Conservation (phyloP, 805 yeast species). For the Wickerhamiella vanderwaltii region DNA sequence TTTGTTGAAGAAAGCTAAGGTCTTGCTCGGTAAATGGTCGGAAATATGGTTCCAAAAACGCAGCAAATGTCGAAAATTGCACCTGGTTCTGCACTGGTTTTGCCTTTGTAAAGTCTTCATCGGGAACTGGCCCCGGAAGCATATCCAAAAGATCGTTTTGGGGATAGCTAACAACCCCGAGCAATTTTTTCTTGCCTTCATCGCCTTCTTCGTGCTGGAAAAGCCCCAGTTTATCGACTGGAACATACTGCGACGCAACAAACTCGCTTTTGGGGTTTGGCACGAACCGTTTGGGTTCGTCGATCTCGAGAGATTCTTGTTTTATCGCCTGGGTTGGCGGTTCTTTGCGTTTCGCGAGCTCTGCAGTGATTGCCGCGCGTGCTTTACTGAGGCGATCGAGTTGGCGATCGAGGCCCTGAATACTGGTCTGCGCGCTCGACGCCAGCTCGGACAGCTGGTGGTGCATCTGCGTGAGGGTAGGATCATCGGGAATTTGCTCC, state of each 20-base stretch:
- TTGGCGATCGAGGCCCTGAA: slow-evolving; percentile 18
- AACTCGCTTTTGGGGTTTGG: slow-evolving; percentile 68
- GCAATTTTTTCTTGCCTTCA: slow-evolving; percentile 61
- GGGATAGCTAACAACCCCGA: slow-evolving; percentile 87
- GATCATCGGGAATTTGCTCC: slow-evolving; percentile 18
- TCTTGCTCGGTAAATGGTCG: slow-evolving; percentile 73
- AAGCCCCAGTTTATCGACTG: slow-evolving; percentile 55
- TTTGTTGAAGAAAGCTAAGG: slow-evolving; percentile 53
- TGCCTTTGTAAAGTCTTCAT: slow-evolving; percentile 68
- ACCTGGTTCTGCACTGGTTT: slow-evolving; percentile 77
- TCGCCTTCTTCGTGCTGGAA: slow-evolving; percentile 60
- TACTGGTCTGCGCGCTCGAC: slow-evolving; percentile 18
- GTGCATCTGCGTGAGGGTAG: slow-evolving; percentile 16
- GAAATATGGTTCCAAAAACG: slow-evolving; percentile 76
- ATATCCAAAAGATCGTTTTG: slow-evolving; percentile 56
- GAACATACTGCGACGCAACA: slow-evolving; percentile 56
- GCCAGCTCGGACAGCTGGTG: slow-evolving; percentile 18
- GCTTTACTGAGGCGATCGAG: slow-evolving; percentile 18
- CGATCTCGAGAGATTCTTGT: slow-evolving; percentile 4
- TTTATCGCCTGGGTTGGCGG: slow-evolving; percentile 4
- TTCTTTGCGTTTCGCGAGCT: slow-evolving; percentile 10
- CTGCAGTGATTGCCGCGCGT: slow-evolving; percentile 17
- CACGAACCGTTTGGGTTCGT: slow-evolving; percentile 25
- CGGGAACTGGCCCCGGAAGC: slow-evolving; percentile 82
- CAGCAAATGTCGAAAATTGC: slow-evolving; percentile 75